Evolutionary conservation across 441 rosid species (phyloP), one percentile per base, ranked within the genome.

Genomic region (Breynia disticha): DNA sequence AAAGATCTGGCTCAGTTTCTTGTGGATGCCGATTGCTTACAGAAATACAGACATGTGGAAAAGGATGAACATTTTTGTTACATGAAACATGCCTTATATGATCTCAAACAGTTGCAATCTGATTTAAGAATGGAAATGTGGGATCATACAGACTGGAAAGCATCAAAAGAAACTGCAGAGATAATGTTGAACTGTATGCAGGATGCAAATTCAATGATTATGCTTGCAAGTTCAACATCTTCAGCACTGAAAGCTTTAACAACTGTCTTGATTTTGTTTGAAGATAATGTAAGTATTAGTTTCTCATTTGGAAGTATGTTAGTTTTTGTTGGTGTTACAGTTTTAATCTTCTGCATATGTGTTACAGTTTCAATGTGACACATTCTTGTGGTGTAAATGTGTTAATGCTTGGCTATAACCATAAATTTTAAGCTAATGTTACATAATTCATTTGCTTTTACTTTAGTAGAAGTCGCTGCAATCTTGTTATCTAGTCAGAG

Each of bases 61-160:
- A 59, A 54, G 19, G 54, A 44, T 50, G 78, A 74, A 60, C 54
- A 53, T 63, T 54, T 55, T 58, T 61, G 60, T 39, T 61, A 46
- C 54, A 45, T 66, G 15, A 75, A 64, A 65, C 73, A 76, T 54
- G 39, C 55, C 17, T 59, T 81, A 69, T 86, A 72, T 78, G 89
- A 93, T 65, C 64, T 64, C 66, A 60, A 41, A 60, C 67, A 56
- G 17, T 55, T 89, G 54, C 65, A 11, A 55, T 69, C 71, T 41
- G 93, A 93, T 57, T 57, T 84, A 70, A 80, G 87, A 43, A 59
- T 83, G 60, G 77, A 76, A 62, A 48, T 69, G 67, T 89, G 97
- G 99, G 82, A 86, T 73, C 78, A 75, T 69, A 77, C 84, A 17
- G 82, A 78, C 42, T 86, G 97, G 97, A 83, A 75, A 68, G 69